Percentiles rank a stretch among this genome's conserved stretches.
phyloP scores from a whole-genome alignment of 768 basidiomycete genomes.

The Hericium rajendrae region DNA sequence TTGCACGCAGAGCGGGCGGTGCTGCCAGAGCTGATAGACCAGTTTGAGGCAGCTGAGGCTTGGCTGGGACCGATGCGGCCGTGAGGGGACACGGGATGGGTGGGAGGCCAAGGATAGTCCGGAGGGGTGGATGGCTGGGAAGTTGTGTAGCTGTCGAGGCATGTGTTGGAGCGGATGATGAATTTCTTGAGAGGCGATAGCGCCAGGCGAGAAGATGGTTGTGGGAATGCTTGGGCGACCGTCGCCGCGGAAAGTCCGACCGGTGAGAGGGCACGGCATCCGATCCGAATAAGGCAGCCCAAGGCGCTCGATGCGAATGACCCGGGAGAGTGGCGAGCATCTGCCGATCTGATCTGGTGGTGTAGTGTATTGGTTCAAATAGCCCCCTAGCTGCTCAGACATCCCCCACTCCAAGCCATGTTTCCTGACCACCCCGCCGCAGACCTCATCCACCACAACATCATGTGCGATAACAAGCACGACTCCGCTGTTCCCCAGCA shows the following conservation, averaged over 20 bases:
- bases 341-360: conserved; percentile 7
- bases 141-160: neutral
- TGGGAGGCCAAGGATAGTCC: conserved; percentile 1
- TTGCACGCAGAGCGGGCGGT: conserved; percentile 78
- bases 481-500: conserved; percentile 9
- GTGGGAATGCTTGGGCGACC: neutral
- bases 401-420: neutral
- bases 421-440: conserved; percentile 1
- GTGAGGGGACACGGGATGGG: conserved; percentile 28
- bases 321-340: neutral
- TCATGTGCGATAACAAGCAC: conserved; percentile 13
- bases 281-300: conserved; percentile 1
- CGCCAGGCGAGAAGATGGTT: neutral
- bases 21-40: conserved; percentile 79
- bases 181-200: conserved; percentile 3
- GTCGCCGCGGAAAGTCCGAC: conserved; percentile 20
- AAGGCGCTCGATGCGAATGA: conserved; percentile 5
- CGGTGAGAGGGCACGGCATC: conserved; percentile 11
- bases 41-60: conserved; percentile 92
- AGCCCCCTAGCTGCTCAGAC: neutral
- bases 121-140: conserved; percentile 3
- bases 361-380: neutral
- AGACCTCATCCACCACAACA: conserved; percentile 1
- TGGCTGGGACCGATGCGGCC: conserved; percentile 92
- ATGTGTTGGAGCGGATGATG: conserved; percentile 3